Evolutionary conservation across 2,329 filamentous ascomycete genomes (phyloP).

Genomic region (Nannizzia gypsea): DNA sequence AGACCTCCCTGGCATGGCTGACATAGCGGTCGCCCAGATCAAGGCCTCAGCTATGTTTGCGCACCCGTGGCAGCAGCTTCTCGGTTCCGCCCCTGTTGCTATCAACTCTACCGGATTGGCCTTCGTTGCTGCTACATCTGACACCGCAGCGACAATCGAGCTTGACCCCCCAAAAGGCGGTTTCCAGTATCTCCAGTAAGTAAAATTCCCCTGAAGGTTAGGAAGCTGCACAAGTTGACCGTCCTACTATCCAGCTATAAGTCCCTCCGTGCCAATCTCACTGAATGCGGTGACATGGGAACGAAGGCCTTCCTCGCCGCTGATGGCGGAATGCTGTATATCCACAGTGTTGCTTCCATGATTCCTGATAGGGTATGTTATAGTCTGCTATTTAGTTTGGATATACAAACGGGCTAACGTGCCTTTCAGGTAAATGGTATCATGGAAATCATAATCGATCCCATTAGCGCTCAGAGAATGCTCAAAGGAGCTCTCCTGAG

Average conservation of each 20-base stretch:
- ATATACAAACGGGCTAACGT: too few species aligned
- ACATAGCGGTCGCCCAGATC: neutral
- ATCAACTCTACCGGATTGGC: neutral
- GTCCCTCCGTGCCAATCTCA: neutral
- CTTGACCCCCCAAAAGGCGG: neutral
- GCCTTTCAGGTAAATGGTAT: neutral
- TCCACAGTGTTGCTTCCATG: neutral
- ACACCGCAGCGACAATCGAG: neutral
- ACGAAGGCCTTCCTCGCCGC: neutral
- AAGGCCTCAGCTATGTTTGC: neutral
- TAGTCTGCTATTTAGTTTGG: neutral
- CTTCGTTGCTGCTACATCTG: neutral
- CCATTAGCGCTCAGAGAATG: neutral
- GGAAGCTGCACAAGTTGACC: neutral
- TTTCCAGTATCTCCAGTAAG: neutral
- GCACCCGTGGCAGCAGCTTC: neutral
- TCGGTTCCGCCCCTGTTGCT: neutral
- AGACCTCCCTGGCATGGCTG: neutral
- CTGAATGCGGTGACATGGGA: neutral
- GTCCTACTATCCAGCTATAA: neutral
- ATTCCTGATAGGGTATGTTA: neutral
- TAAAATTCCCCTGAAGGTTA: neutral
- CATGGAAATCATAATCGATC: neutral
- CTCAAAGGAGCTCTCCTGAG: neutral
- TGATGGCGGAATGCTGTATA: neutral